phyloP scores from a whole-genome alignment of 2,329 filamentous ascomycete species.

The Aspergillus sergii region DNA sequence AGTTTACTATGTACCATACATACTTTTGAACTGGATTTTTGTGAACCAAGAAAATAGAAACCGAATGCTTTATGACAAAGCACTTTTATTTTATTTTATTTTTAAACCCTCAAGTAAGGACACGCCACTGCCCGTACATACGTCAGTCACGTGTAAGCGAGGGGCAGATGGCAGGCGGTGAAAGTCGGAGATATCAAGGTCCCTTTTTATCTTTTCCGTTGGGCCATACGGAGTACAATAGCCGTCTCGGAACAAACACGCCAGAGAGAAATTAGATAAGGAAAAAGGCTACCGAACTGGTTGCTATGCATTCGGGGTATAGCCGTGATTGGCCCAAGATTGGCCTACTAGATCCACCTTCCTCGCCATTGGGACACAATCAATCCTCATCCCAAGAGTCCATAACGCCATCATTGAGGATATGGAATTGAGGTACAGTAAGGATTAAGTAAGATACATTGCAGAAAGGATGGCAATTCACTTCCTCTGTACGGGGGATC shows the following conservation, averaged over 20 bases:
- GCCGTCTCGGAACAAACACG: neutral
- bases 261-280: constrained; percentile 8
- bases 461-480: neutral
- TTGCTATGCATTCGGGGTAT: neutral
- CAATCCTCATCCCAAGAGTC: neutral
- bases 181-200: constrained; percentile 5
- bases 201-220: neutral
- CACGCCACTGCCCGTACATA: neutral
- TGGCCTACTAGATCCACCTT: constrained; percentile 6
- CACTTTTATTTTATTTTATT: neutral
- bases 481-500: neutral
- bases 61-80: neutral
- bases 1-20: neutral
- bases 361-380: constrained; percentile 10
- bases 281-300: constrained; percentile 5
- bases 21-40: neutral
- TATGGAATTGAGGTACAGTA: neutral
- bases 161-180: neutral
- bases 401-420: neutral
- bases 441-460: neutral
- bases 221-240: neutral
- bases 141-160: neutral
- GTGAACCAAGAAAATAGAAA: neutral
- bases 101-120: no score
- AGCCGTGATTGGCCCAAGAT: constrained; percentile 16